Evolutionary conservation across 2,329 filamentous ascomycete genomes (phyloP).

Genomic region (Bipolaris sorokiniana): DNA sequence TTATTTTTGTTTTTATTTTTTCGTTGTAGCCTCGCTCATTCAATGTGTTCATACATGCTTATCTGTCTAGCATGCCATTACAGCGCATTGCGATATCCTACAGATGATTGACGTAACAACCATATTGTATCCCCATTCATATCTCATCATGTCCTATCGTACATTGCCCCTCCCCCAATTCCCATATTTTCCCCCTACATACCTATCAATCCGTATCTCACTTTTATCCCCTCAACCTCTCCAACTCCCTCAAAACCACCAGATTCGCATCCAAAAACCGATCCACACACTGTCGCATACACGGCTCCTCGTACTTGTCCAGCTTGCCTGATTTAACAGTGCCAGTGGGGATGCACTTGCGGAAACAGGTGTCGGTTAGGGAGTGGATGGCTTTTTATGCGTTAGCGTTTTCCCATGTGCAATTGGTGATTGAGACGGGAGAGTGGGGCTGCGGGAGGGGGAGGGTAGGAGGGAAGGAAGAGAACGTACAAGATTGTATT

Average conservation of each 20-base stretch:
- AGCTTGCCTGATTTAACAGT: conserved; percentile 74
- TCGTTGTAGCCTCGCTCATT: neutral
- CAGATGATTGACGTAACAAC: conserved; percentile 5
- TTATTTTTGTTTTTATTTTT: too few species aligned
- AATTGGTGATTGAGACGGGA: neutral
- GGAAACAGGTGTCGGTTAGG: conserved; percentile 84
- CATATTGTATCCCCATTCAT: conserved; percentile 12
- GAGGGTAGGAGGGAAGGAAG: neutral
- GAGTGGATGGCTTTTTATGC: conserved; percentile 62
- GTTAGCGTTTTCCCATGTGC: neutral
- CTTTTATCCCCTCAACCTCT: conserved; percentile 58
- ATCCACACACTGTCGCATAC: conserved; percentile 91
- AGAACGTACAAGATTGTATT: conserved; percentile 58
- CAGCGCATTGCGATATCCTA: conserved; percentile 12
- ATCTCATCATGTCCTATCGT: neutral
- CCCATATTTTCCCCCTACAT: neutral
- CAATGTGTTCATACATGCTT: neutral
- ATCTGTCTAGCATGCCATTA: neutral
- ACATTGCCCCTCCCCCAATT: too few species aligned
- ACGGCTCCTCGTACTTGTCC: conserved; percentile 78
- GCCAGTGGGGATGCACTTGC: conserved; percentile 82
- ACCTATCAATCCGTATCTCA: neutral
- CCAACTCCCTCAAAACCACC: conserved; percentile 83
- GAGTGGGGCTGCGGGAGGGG: too few species aligned
- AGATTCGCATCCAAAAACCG: conserved; percentile 90